Evolutionary conservation across 306 rosid species (phyloP).

Genomic region (Fragaria ananassa): DNA sequence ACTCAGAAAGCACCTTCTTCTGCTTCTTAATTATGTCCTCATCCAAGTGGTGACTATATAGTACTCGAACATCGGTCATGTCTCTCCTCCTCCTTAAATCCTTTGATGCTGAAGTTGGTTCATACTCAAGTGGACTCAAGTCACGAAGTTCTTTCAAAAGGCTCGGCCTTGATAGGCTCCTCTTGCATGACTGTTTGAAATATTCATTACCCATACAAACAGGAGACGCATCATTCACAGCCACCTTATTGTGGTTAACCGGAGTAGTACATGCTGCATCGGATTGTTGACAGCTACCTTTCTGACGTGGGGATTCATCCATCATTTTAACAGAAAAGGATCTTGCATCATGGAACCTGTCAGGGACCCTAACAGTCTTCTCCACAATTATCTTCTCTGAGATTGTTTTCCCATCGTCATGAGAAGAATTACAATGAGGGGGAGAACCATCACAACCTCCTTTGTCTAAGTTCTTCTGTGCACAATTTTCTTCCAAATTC

Average conservation of each 20-base stretch:
- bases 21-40: slow-evolving; percentile 71
- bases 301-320: slow-evolving; percentile 44
- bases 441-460: slow-evolving; percentile 21
- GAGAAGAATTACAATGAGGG: slow-evolving; percentile 13
- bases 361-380: slow-evolving; percentile 3
- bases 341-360: slow-evolving; percentile 25
- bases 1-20: slow-evolving; percentile 61
- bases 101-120: slow-evolving; percentile 46
- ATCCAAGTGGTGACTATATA: slow-evolving; percentile 82
- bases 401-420: slow-evolving; percentile 23
- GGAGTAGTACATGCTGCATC: slow-evolving; percentile 52
- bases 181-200: slow-evolving; percentile 52
- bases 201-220: slow-evolving; percentile 81
- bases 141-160: slow-evolving; percentile 62
- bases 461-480: slow-evolving; percentile 8
- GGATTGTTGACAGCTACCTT: slow-evolving; percentile 36
- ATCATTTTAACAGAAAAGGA: slow-evolving; percentile 15
- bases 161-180: slow-evolving; percentile 33
- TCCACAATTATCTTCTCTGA: not conserved
- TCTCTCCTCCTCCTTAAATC: slow-evolving; percentile 87
- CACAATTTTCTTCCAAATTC: slow-evolving; percentile 22
- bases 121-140: slow-evolving; percentile 43
- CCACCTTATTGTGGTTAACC: slow-evolving; percentile 44
- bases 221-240: slow-evolving; percentile 60
- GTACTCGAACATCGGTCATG: slow-evolving; percentile 59